These are phyloP conservation scores for Wickerhamiella musiphila DNA, from an alignment of 805 yeast species.

Conservation along the genomic window DNA sequence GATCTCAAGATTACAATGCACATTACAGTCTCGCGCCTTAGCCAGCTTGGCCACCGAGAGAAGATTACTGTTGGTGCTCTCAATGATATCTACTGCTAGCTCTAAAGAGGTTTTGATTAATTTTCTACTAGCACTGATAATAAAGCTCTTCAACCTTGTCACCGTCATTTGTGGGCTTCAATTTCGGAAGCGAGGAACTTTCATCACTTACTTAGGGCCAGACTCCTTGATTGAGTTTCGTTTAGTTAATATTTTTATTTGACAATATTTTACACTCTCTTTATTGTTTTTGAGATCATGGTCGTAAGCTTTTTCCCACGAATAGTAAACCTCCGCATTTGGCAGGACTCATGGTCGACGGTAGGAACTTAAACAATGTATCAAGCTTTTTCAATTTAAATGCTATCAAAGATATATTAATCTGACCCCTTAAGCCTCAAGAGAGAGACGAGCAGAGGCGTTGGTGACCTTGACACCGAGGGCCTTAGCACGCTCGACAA, in stretches of 20 bases:
- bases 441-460: constrained; percentile 95
- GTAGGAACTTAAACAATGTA: background rate
- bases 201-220: too few species aligned
- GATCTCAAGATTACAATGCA: constrained; percentile 15
- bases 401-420: background rate
- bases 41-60: constrained; percentile 19
- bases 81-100: background rate
- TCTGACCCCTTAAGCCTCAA: constrained; percentile 60
- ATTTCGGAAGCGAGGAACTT: too few species aligned
- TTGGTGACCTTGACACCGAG: constrained; percentile 98
- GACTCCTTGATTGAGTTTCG: too few species aligned
- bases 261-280: too few species aligned
- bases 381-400: background rate
- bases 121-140: background rate
- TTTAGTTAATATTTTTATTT: too few species aligned
- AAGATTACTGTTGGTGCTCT: too few species aligned
- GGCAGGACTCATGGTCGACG: too few species aligned
- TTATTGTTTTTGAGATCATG: too few species aligned
- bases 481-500: constrained; percentile 93
- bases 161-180: too few species aligned
- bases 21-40: constrained; percentile 19
- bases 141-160: background rate
- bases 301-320: too few species aligned
- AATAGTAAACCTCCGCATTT: too few species aligned
- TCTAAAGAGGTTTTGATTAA: background rate